phyloP scores from a whole-genome alignment of 371 early-diverging fungal genomes.

The Chytridium lagenaria region DNA sequence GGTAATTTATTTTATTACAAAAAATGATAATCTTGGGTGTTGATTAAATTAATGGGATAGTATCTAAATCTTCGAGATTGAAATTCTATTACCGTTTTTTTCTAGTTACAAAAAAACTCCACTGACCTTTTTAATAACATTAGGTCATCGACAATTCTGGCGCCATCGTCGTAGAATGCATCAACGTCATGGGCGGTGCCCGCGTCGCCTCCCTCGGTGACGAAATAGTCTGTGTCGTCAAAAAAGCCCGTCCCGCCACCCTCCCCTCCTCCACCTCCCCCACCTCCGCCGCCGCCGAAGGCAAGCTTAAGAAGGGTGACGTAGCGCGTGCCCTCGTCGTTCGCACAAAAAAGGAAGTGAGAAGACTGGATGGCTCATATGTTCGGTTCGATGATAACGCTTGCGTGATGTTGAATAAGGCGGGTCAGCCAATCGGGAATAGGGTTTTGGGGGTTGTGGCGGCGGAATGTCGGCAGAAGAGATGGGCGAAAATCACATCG shows the following conservation, averaged over 20 bases:
- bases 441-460: slow-evolving; percentile 92
- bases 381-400: slow-evolving; percentile 98
- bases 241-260: slow-evolving; percentile 86
- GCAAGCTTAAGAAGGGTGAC: slow-evolving; percentile 94
- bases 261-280: slow-evolving; percentile 60
- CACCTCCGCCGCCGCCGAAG: slow-evolving; percentile 47
- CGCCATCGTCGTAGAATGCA: slow-evolving; percentile 74
- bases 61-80: no score
- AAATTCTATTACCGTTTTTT: no score
- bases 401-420: slow-evolving; percentile 91
- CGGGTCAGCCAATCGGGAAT: slow-evolving; percentile 86
- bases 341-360: slow-evolving; percentile 88
- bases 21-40: no score
- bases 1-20: not conserved
- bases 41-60: no score
- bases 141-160: slow-evolving; percentile 95
- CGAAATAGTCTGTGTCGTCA: slow-evolving; percentile 95
- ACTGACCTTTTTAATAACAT: not conserved
- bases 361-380: slow-evolving; percentile 91
- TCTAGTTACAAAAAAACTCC: no score
- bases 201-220: slow-evolving; percentile 72
- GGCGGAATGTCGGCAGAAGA: slow-evolving; percentile 88
- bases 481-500: slow-evolving; percentile 93
- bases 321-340: slow-evolving; percentile 93
- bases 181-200: slow-evolving; percentile 87